These are phyloP conservation scores for maize (Zea mays) DNA, from an alignment of 176 grass and related monocot species.

Conservation along the genomic window DNA sequence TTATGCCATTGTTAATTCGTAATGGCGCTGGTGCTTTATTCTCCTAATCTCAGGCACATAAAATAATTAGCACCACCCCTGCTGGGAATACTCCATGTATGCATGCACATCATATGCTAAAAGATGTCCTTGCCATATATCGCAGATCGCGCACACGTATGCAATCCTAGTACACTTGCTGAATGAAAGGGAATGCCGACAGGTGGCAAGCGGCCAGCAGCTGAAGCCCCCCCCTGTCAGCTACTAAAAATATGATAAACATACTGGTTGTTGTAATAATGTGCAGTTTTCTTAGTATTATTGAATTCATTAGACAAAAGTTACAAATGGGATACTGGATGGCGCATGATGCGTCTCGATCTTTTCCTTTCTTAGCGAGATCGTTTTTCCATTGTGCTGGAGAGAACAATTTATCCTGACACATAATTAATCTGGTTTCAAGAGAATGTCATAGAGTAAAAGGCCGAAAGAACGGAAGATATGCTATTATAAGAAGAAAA, in stretches of 20 bases:
- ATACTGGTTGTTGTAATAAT: neutral
- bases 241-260: neutral
- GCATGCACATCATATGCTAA: constrained; percentile 37
- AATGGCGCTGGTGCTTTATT: constrained; percentile 30
- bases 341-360: neutral
- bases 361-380: neutral
- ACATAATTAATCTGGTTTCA: neutral
- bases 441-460: neutral
- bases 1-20: constrained; percentile 36
- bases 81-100: constrained; percentile 30
- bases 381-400: neutral
- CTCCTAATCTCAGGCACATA: constrained; percentile 25
- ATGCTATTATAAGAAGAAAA: neutral
- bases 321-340: neutral
- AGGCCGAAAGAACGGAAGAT: neutral
- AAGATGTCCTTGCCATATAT: neutral
- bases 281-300: neutral
- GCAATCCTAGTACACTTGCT: constrained; percentile 23
- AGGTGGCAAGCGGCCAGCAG: constrained; percentile 20
- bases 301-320: neutral
- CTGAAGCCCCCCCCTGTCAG: neutral
- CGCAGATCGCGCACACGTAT: constrained; percentile 14
- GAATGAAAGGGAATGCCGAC: neutral
- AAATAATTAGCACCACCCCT: constrained; percentile 11
- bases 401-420: neutral